A percentile compares a stretch with the other conserved stretches of the same genome.
phyloP scores from a whole-genome alignment of 371 early-diverging fungal genomes.

The Dichotomocladium elegans region DNA sequence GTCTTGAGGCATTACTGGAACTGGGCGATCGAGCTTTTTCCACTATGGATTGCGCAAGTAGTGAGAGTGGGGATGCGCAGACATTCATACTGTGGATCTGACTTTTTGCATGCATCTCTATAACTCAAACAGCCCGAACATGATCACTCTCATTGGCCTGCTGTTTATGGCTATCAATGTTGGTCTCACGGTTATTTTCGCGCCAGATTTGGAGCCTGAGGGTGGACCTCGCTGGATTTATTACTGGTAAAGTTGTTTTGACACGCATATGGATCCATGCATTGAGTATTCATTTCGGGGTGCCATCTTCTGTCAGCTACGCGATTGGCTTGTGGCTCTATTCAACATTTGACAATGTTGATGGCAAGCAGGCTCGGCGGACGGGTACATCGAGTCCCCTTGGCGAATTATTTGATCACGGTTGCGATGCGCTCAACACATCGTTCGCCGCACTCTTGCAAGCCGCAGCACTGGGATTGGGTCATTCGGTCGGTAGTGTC shows the following conservation, averaged over 20 bases:
- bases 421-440: slow-evolving; percentile 93
- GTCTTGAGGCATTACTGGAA: slow-evolving; percentile 88
- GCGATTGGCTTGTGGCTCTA: slow-evolving; percentile 90
- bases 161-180: slow-evolving; percentile 82
- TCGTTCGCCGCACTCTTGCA: slow-evolving; percentile 83
- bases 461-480: slow-evolving; percentile 81
- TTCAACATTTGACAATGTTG: slow-evolving; percentile 96
- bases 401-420: slow-evolving; percentile 95
- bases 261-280: not conserved
- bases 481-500: slow-evolving; percentile 68
- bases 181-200: slow-evolving; percentile 50
- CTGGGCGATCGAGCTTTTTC: slow-evolving; percentile 82
- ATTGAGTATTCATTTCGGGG: not conserved
- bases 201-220: slow-evolving; percentile 33
- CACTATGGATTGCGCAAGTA: slow-evolving; percentile 90
- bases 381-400: slow-evolving; percentile 90
- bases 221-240: slow-evolving; percentile 42
- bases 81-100: too few relatives aligned
- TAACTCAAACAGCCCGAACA: slow-evolving; percentile 89
- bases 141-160: slow-evolving; percentile 95
- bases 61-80: too few relatives aligned
- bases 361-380: slow-evolving; percentile 97
- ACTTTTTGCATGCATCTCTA: too few relatives aligned
- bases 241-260: slow-evolving; percentile 23
- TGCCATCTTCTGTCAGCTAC: slow-evolving; percentile 52